These are phyloP conservation scores for Isoetes taiwanensis DNA, from an alignment of 75 land plant species.

Conservation along the genomic window DNA sequence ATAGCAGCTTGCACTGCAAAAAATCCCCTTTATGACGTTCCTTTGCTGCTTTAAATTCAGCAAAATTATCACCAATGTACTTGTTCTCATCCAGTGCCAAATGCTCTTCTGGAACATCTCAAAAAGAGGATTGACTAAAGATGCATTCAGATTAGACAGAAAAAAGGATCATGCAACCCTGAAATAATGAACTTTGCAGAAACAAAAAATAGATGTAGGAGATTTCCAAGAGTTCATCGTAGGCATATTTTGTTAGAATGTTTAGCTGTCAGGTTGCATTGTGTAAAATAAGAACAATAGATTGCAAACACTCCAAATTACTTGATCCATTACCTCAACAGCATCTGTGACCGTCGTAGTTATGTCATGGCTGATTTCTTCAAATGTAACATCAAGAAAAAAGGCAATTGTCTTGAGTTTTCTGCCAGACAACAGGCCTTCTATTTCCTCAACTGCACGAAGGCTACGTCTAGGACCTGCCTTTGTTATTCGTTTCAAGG, in stretches of 20 bases:
- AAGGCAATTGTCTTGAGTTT: conserved; percentile 85
- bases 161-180: background rate
- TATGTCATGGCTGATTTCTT: conserved; percentile 88
- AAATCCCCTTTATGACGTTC: conserved; percentile 93
- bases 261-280: background rate
- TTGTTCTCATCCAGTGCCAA: conserved; percentile 88
- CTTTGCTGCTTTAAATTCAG: conserved; percentile 76
- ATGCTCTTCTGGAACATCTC: conserved; percentile 52
- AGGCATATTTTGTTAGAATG: no score
- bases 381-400: conserved; percentile 94
- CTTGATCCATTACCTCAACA: conserved; percentile 49
- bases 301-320: background rate
- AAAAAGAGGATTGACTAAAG: background rate
- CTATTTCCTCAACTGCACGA: conserved; percentile 87
- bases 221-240: conserved; percentile 16
- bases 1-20: conserved; percentile 81
- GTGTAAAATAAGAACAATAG: no score
- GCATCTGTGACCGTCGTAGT: conserved; percentile 91
- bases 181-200: conserved; percentile 14
- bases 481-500: conserved; percentile 73
- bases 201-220: conserved; percentile 4
- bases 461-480: conserved; percentile 75
- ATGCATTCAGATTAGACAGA: background rate
- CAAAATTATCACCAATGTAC: conserved; percentile 83
- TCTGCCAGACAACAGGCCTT: conserved; percentile 64